A percentile compares a stretch with the other conserved stretches of the same genome.
Evolutionary conservation across 2,329 filamentous ascomycete species (phyloP).

Genomic region (Monosporascus ibericus): DNA sequence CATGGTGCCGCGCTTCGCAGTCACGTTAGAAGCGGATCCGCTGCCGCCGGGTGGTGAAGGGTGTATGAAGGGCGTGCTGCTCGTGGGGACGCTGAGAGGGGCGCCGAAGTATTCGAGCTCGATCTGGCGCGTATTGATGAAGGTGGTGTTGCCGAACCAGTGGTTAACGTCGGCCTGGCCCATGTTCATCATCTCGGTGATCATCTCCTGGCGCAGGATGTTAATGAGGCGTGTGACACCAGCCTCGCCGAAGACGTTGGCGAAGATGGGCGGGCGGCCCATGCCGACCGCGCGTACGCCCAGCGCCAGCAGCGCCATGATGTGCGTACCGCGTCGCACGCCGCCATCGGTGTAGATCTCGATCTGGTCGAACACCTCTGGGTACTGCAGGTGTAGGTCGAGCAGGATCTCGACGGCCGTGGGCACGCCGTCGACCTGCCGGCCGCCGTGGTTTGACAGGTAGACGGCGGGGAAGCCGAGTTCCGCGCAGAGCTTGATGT

Average conservation of each 20-base stretch:
- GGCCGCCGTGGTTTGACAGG: conserved; percentile 30
- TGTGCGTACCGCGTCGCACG: conserved; percentile 27
- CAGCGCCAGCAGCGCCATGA: conserved; percentile 27
- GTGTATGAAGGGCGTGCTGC: background rate
- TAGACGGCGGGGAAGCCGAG: conserved; percentile 24
- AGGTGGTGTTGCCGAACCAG: conserved; percentile 4
- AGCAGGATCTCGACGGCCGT: conserved; percentile 24
- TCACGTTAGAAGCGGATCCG: no score
- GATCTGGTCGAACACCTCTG: conserved; percentile 23
- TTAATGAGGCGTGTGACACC: conserved; percentile 36
- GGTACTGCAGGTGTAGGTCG: conserved; percentile 22
- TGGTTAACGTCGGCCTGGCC: conserved; percentile 3
- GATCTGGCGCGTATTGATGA: conserved; percentile 6
- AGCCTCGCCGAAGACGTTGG: conserved; percentile 38
- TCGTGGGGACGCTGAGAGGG: background rate
- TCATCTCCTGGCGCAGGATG: conserved; percentile 39
- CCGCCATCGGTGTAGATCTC: conserved; percentile 29
- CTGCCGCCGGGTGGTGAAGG: background rate
- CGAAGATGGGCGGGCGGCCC: conserved; percentile 40
- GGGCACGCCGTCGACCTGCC: conserved; percentile 26
- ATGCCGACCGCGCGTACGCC: conserved; percentile 31
- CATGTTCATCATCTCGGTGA: conserved; percentile 4
- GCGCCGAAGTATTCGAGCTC: conserved; percentile 6
- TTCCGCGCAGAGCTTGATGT: conserved; percentile 22
- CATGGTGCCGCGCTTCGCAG: no score